Evolutionary conservation across 192 early-diverging fungal genomes (phyloP), one percentile per base, ranked within the genome.

Genomic region (Rhizophagus sp.): DNA sequence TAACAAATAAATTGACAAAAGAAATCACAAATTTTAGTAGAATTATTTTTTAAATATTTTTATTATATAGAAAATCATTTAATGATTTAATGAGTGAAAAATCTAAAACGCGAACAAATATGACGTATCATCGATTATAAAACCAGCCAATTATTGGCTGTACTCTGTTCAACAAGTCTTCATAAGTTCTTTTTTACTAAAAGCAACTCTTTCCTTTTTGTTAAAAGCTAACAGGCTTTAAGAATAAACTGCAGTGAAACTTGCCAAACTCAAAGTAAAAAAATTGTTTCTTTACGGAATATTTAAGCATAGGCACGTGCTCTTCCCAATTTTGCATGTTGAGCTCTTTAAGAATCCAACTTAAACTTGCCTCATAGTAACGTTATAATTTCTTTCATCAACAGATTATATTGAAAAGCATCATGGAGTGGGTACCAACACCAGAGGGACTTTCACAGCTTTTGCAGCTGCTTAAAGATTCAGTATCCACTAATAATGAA

Each of bases 391-490:
- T 47, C 11, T 47, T 47, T 47, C 44, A 47, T 47, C 44, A 47
- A 47, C 44, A 47, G 44, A 47, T 47, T 47, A 47, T 47, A 47
- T 47, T 47, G 75, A 73, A 41, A 78, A 84, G 34, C 67, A 82
- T 83, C 76, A 84, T 83, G 69, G 84, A 86, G 81, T 96, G 95
- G 95, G 88, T 89, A 86, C 95, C 95, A 62, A 89, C 94, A 84
- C 91, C 88, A 64, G 90, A 93, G 83, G 92, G 93, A 83, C 89
- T 96, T 68, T 85, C 84, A 78, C 90, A 95, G 87, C 90, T 96
- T 73, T 87, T 91, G 71, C 90, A 92, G 83, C 89, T 96, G 64
- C 86, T 96, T 47, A 87, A 86, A 84, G 93, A 92, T 84, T 91
- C 94, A 82, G 90, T 92, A 80, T 89, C 90, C 61, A 80, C 88